These are phyloP conservation scores for Beauveria rudraprayagi DNA, from an alignment of 2,329 filamentous ascomycete species.

Conservation along the genomic window DNA sequence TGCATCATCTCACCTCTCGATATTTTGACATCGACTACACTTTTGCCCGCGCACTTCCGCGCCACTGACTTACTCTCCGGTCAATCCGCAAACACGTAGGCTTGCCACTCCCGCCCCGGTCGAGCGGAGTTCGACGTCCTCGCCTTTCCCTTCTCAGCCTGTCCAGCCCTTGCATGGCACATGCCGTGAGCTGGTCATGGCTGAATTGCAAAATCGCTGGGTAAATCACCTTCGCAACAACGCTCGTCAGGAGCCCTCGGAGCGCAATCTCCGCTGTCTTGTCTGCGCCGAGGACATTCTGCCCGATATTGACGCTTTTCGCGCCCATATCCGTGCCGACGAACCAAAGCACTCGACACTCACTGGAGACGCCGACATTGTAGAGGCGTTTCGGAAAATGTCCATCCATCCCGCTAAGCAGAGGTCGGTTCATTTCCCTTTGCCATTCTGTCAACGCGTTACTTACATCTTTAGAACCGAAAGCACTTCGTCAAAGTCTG, in stretches of 20 bases:
- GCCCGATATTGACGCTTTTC: constrained; percentile 19
- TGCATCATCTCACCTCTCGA: background rate
- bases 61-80: background rate
- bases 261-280: constrained; percentile 15
- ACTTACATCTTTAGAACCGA: background rate
- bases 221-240: constrained; percentile 19
- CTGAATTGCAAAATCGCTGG: constrained; percentile 15
- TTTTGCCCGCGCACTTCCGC: background rate
- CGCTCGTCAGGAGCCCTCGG: constrained; percentile 16
- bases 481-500: background rate
- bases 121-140: background rate
- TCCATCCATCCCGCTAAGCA: constrained; percentile 11
- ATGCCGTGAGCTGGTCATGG: constrained; percentile 3
- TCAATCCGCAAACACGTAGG: background rate
- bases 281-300: constrained; percentile 19
- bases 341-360: constrained; percentile 15
- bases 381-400: constrained; percentile 19
- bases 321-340: constrained; percentile 17
- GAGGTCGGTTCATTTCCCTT: constrained; percentile 12
- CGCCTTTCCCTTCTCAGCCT: background rate
- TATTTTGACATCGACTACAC: background rate
- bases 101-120: background rate
- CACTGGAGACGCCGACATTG: constrained; percentile 19
- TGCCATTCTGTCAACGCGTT: background rate
- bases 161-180: background rate